Conservation (phyloP, 2,329 filamentous ascomycete genomes). For the Aspergillus spinulosporus region DNA sequence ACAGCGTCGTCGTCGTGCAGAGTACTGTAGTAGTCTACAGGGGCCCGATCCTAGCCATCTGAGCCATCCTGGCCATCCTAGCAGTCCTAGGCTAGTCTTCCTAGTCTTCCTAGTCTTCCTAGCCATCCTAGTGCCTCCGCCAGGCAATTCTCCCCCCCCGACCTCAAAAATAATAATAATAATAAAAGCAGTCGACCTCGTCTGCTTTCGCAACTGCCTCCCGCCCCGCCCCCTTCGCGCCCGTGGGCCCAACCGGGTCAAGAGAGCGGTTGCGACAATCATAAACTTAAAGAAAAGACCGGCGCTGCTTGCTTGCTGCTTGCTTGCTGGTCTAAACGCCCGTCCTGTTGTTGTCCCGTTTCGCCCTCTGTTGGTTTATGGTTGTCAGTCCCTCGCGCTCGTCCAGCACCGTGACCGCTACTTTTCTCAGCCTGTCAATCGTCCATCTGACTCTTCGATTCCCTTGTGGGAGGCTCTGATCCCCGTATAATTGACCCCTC, state of each 20-base stretch:
- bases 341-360: background rate
- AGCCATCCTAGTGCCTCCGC: background rate
- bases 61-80: background rate
- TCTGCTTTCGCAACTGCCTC: constrained; percentile 9
- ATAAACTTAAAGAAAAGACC: constrained; percentile 19
- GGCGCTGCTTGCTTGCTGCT: constrained; percentile 11
- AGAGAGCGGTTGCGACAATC: constrained; percentile 29
- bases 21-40: background rate
- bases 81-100: too few species aligned
- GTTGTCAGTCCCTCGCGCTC: background rate
- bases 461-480: constrained; percentile 13
- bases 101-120: background rate
- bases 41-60: background rate
- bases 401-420: constrained; percentile 23
- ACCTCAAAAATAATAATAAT: background rate
- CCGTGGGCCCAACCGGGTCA: constrained; percentile 29
- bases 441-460: background rate
- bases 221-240: constrained; percentile 23
- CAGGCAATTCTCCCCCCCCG: background rate
- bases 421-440: constrained; percentile 7
- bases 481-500: constrained; percentile 4
- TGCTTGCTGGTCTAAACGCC: background rate
- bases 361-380: background rate
- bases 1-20: background rate
- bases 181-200: background rate